Conservation (phyloP, 176 grass and related monocot genomes). For the Phyllostachys edulis region DNA sequence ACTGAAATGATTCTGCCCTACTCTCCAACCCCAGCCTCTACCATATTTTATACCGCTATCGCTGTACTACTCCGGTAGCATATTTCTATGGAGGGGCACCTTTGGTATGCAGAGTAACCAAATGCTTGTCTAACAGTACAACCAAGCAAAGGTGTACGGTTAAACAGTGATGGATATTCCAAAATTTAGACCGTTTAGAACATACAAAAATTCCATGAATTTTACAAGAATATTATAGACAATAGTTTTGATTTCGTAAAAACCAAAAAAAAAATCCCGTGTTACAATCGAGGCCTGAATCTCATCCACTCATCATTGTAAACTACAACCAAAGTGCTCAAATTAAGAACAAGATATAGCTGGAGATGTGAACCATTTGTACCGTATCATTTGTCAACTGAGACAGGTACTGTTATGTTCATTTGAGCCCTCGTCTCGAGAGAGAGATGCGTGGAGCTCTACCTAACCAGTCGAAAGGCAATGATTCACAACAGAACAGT, state of each 20-base stretch:
- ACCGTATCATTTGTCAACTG: not conserved
- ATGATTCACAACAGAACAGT: too few species aligned
- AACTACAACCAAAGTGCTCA: not conserved
- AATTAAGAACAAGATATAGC: not conserved
- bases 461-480: not conserved
- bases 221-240: too few species aligned
- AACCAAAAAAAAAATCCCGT: not conserved
- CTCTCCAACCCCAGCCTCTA: not conserved
- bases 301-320: not conserved
- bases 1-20: conserved; percentile 21
- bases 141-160: not conserved
- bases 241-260: not conserved
- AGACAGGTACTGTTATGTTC: not conserved
- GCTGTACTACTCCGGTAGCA: not conserved
- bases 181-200: too few species aligned
- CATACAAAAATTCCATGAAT: too few species aligned
- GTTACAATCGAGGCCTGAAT: not conserved
- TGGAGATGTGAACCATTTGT: not conserved
- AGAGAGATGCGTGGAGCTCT: too few species aligned
- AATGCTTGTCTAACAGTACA: not conserved
- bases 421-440: too few species aligned
- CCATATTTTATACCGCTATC: not conserved
- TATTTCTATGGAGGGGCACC: not conserved
- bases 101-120: too few species aligned
- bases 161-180: too few species aligned